Evolutionary conservation across 106 monocot species (phyloP).

Genomic region (Dactylorhiza incarnata): DNA sequence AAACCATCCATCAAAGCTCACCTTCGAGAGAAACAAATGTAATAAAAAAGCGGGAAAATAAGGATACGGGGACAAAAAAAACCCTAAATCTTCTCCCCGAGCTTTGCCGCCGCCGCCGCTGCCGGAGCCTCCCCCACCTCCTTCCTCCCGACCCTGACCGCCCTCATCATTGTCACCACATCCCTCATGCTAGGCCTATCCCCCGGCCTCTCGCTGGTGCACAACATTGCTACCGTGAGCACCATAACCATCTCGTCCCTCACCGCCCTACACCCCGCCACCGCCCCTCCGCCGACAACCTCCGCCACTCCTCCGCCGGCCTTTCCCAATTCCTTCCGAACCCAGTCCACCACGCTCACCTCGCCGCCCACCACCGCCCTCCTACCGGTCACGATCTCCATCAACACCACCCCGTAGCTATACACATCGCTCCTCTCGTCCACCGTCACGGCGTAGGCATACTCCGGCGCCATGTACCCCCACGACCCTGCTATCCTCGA

Average conservation of each 20-base stretch:
- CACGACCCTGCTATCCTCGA: slow-evolving; percentile 70
- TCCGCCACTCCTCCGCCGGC: slow-evolving; percentile 20
- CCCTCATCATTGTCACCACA: slow-evolving; percentile 75
- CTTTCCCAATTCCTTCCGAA: slow-evolving; percentile 27
- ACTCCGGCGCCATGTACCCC: slow-evolving; percentile 97
- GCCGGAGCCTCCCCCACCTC: background rate
- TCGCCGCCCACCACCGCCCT: slow-evolving; percentile 58
- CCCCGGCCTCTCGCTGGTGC: slow-evolving; percentile 55
- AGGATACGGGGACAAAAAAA: too few relatives aligned
- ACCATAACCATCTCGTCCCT: slow-evolving; percentile 79
- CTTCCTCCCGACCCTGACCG: slow-evolving; percentile 39
- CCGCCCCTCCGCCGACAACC: slow-evolving; percentile 29
- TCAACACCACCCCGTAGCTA: slow-evolving; percentile 80
- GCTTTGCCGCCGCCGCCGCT: background rate
- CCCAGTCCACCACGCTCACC: slow-evolving; percentile 60
- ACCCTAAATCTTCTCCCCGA: background rate
- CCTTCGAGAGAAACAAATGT: too few relatives aligned
- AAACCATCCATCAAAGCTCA: too few relatives aligned
- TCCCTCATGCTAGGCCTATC: slow-evolving; percentile 86
- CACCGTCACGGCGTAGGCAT: slow-evolving; percentile 79
- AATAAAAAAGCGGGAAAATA: background rate
- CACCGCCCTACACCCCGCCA: slow-evolving; percentile 24
- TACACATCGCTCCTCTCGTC: slow-evolving; percentile 92
- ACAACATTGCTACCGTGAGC: slow-evolving; percentile 68
- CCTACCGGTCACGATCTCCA: slow-evolving; percentile 79